Evolutionary conservation across 2,329 filamentous ascomycete species (phyloP).

Genomic region (Fusarium cyanostomum): DNA sequence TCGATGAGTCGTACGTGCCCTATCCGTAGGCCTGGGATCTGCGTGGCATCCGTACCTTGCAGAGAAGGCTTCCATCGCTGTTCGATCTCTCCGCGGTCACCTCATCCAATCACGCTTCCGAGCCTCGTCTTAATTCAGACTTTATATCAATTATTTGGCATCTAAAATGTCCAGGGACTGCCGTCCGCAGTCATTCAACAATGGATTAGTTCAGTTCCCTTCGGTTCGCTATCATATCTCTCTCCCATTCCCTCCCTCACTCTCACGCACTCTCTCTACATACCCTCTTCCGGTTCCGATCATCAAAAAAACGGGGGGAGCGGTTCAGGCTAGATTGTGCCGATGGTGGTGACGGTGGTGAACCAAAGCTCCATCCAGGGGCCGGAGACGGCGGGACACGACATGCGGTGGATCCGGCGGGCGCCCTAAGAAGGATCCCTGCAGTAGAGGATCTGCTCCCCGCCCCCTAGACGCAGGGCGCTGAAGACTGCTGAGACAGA

Average conservation of each 20-base stretch:
- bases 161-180: not conserved
- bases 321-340: slow-evolving; percentile 25
- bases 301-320: slow-evolving; percentile 1
- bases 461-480: slow-evolving; percentile 14
- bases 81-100: slow-evolving; percentile 27
- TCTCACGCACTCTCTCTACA: not conserved
- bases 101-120: slow-evolving; percentile 13
- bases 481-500: slow-evolving; percentile 23
- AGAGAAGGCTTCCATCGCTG: slow-evolving; percentile 33
- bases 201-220: not conserved
- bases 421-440: slow-evolving; percentile 21
- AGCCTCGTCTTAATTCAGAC: slow-evolving; percentile 4
- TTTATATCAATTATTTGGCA: slow-evolving; percentile 1
- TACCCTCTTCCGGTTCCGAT: not conserved
- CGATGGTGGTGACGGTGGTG: slow-evolving; percentile 36
- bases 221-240: not conserved
- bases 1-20: not conserved
- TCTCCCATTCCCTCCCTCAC: not conserved
- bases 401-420: slow-evolving; percentile 18
- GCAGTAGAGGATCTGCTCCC: slow-evolving; percentile 34
- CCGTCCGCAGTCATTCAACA: too few species aligned
- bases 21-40: not conserved
- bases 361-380: slow-evolving; percentile 29
- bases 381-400: slow-evolving; percentile 12
- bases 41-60: slow-evolving; percentile 23